Evolutionary conservation across 1,284 basidiomycete genomes (phyloP), one percentile per base, ranked within the genome.

Genomic region (Irpex sp.): DNA sequence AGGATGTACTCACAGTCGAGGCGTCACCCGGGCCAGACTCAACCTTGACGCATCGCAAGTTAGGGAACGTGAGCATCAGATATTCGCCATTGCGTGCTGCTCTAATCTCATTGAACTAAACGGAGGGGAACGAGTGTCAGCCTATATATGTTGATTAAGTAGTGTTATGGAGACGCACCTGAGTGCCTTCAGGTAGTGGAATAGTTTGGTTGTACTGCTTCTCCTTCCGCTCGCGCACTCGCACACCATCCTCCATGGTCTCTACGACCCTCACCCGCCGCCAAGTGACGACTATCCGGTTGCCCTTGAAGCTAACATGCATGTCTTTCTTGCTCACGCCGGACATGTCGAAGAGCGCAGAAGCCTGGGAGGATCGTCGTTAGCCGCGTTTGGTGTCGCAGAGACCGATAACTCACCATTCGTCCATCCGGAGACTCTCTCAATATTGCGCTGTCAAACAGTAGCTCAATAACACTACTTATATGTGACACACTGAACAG

Each of bases 241-340:
- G 69, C 19, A 81, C 77, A n/a, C 82, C 84, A 26, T 79, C 79
- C 65, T 90, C 88, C 67, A 82, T 79, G 75, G 78, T 81, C 72
- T 90, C 88, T 7, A 79, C 75, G 50, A 83, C 77, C 66, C 82
- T 83, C 59, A 83, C 77, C 5, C 78, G 81, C 62, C 82, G 78
- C 88, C 89, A 91, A n/a, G 83, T 86, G 47, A 91, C 78, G 33
- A 88, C 78, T n/a, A 91, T 74, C 39, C 83, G 76, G 66, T 81
- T 83, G 58, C 81, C 78, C 61, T 87, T 86, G 68, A 83, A 90
- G 70, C 83, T 88, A 68, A 91, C 85, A 66, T 90, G 88, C 62
- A 90, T 83, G 63, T 91, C 85, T 63, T 89, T 80, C 71, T 89
- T 90, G 68, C 79, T 79, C 57, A 89, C 82, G 36, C 87, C 86